A percentile compares a stretch with the other conserved stretches of the same genome.
Evolutionary conservation across 805 yeast genomes (phyloP).

Genomic region (Lipomyces starkeyi): DNA sequence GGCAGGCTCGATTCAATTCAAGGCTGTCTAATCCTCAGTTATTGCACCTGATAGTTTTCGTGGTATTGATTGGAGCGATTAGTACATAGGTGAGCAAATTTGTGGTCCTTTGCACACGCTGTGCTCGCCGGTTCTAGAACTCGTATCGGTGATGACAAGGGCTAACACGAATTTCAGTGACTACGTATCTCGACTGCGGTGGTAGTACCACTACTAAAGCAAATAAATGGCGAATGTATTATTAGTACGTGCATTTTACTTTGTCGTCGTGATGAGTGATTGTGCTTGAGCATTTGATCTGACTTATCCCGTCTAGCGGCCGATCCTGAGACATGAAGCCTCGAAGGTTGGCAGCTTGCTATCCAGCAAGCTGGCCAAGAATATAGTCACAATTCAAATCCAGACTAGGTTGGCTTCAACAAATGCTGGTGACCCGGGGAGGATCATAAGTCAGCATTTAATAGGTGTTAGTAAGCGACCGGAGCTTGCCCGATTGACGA

Average conservation of each 20-base stretch:
- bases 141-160: neutral
- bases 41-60: too few species aligned
- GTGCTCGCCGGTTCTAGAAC: neutral
- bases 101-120: neutral
- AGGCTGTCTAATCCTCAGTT: neutral
- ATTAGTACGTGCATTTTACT: neutral
- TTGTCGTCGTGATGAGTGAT: too few species aligned
- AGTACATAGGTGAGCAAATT: neutral
- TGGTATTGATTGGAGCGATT: neutral
- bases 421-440: neutral
- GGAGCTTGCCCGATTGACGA: neutral
- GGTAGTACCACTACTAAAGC: neutral
- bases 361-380: neutral
- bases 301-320: neutral
- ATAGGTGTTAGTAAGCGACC: neutral
- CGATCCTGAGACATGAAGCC: neutral
- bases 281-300: neutral
- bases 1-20: neutral
- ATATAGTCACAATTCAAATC: neutral
- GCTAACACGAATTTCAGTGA: neutral
- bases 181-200: neutral
- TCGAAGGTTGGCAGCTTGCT: neutral
- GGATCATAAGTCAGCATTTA: neutral
- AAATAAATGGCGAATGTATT: neutral
- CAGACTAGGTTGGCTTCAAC: slow-evolving; percentile 3